Conservation (phyloP, 1,139 yeast species). For the Wickerhamomyces sp. region DNA sequence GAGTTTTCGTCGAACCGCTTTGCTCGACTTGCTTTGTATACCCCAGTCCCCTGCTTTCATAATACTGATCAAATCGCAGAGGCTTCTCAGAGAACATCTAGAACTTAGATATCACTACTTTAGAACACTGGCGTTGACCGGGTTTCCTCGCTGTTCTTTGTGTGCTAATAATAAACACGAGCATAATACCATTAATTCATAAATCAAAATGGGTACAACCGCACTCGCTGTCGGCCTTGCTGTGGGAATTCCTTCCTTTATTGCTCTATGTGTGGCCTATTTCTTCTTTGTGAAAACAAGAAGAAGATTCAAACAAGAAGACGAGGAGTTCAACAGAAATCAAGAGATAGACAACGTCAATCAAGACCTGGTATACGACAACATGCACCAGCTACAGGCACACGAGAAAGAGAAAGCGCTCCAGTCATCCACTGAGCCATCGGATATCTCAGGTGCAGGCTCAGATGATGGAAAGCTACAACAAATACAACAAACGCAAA, state of each 20-base stretch:
- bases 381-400: conserved; percentile 22
- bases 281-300: conserved; percentile 33
- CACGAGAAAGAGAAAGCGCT: conserved; percentile 2
- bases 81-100: background rate
- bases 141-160: background rate
- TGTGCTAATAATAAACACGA: background rate
- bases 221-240: conserved; percentile 45
- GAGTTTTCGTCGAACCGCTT: too few relatives aligned
- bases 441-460: conserved; percentile 14
- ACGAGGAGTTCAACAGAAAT: conserved; percentile 26
- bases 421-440: conserved; percentile 4
- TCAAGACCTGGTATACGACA: conserved; percentile 27
- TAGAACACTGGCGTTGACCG: too few relatives aligned
- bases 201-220: conserved; percentile 23
- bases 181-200: background rate
- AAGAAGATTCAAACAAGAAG: conserved; percentile 31
- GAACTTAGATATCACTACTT: too few relatives aligned
- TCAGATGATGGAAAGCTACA: conserved; percentile 14
- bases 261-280: conserved; percentile 30
- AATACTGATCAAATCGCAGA: background rate
- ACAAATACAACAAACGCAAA: conserved; percentile 8
- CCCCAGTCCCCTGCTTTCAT: too few relatives aligned
- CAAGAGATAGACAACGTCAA: conserved; percentile 25
- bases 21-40: too few relatives aligned
- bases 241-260: conserved; percentile 39